These are phyloP conservation scores for Phytomonas francai DNA, from an alignment of 208 protist species.

Conservation along the genomic window DNA sequence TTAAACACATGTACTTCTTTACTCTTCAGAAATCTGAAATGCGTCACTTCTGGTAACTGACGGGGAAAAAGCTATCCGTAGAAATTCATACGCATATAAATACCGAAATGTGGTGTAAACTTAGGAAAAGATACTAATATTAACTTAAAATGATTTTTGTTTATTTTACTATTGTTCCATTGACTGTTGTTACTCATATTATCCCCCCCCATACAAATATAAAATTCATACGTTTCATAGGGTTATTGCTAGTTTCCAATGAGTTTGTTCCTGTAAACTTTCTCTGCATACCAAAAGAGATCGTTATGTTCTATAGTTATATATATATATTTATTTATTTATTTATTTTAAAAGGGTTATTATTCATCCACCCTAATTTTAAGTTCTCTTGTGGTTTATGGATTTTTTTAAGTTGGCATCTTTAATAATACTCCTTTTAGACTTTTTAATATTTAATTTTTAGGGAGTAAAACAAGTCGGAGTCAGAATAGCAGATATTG, in stretches of 20 bases:
- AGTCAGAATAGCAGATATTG: not conserved
- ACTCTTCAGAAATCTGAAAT: too few species aligned
- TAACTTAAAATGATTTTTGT: not conserved
- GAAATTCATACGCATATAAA: too few species aligned
- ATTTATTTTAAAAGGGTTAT: not conserved
- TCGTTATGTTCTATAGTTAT: not conserved
- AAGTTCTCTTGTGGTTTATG: not conserved
- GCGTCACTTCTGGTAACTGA: too few species aligned
- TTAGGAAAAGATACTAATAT: not conserved
- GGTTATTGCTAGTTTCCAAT: constrained; percentile 6
- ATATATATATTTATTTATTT: constrained; percentile 12
- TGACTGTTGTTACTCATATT: too few species aligned
- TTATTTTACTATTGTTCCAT: not conserved
- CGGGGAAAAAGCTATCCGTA: too few species aligned
- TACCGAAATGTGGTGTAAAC: too few species aligned
- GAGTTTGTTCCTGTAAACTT: not conserved
- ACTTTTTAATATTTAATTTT: not conserved
- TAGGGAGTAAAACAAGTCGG: not conserved
- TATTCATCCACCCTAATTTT: constrained; percentile 4
- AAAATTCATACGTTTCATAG: too few species aligned
- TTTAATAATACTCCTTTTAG: not conserved
- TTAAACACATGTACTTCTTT: too few species aligned
- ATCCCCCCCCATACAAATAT: too few species aligned
- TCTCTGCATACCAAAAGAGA: not conserved
- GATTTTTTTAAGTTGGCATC: not conserved